phyloP scores from a whole-genome alignment of 2,329 filamentous ascomycete species.

The Ascochyta koolunga region DNA sequence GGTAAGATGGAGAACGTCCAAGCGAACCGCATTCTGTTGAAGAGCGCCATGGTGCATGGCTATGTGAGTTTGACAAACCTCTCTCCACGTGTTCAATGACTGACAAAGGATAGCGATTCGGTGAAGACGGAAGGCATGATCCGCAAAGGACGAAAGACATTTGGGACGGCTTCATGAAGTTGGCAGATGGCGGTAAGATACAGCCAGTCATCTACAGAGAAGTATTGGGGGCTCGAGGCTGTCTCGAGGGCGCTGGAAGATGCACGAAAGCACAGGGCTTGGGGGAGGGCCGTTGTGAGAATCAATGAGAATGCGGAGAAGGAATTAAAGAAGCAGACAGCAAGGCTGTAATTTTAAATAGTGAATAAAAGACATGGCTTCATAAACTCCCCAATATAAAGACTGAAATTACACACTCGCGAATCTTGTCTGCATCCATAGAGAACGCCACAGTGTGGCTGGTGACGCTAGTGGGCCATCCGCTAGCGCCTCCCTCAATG shows the following conservation, averaged over 20 bases:
- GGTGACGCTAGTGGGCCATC: slow-evolving; percentile 13
- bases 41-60: slow-evolving; percentile 32
- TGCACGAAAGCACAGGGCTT: slow-evolving; percentile 57
- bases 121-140: slow-evolving; percentile 60
- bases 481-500: slow-evolving; percentile 28
- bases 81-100: background rate
- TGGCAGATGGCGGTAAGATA: slow-evolving; percentile 57
- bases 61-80: slow-evolving; percentile 23
- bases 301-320: slow-evolving; percentile 40
- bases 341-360: slow-evolving; percentile 16
- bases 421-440: no score
- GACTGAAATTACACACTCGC: no score
- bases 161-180: slow-evolving; percentile 58
- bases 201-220: slow-evolving; percentile 58
- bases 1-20: slow-evolving; percentile 56
- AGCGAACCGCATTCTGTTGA: slow-evolving; percentile 32
- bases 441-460: background rate
- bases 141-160: slow-evolving; percentile 56
- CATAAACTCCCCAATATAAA: no score
- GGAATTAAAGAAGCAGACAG: background rate
- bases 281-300: slow-evolving; percentile 63
- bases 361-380: background rate
- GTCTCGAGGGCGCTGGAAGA: slow-evolving; percentile 60
- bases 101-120: slow-evolving; percentile 55
- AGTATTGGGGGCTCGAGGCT: slow-evolving; percentile 58